Evolutionary conservation across 202 grass and related monocot genomes (phyloP).

Genomic region (Schoenoplectus triqueter): DNA sequence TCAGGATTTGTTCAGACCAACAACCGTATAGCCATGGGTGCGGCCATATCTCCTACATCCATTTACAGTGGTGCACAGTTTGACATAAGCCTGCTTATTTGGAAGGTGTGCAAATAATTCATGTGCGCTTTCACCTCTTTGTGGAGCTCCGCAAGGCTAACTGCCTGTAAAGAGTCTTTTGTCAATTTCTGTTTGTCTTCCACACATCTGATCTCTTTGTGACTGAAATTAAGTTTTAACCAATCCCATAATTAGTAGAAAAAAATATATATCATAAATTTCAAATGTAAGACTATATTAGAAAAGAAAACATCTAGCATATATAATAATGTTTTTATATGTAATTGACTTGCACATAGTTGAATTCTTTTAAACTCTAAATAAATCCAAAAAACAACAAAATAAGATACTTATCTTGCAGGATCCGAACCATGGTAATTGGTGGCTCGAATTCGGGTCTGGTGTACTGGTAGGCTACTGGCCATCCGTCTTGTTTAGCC

Average conservation of each 20-base stretch:
- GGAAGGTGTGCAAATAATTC: constrained; percentile 52
- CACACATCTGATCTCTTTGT: not conserved
- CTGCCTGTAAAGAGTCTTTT: not conserved
- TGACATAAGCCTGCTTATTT: constrained; percentile 86
- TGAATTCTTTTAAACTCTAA: not conserved
- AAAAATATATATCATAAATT: not conserved
- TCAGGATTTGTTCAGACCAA: constrained; percentile 90
- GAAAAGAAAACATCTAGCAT: not conserved
- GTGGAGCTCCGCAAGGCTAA: not conserved
- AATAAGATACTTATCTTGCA: constrained; percentile 25
- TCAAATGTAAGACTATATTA: not conserved
- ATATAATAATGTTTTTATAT: not conserved
- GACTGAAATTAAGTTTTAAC: not conserved
- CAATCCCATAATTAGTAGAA: not conserved
- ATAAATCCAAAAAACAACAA: not conserved
- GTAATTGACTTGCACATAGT: not conserved
- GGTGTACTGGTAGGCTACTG: constrained; percentile 81
- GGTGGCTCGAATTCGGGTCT: constrained; percentile 88
- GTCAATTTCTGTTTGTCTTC: constrained; percentile 6
- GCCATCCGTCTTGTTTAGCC: constrained; percentile 82
- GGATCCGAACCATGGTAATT: constrained; percentile 91
- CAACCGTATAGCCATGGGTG: constrained; percentile 78
- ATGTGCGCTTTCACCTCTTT: no score
- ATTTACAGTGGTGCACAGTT: constrained; percentile 64
- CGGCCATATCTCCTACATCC: constrained; percentile 77